Conservation (phyloP, 2,329 filamentous ascomycete genomes). For the Chrysoporthe deuterocubensis region DNA sequence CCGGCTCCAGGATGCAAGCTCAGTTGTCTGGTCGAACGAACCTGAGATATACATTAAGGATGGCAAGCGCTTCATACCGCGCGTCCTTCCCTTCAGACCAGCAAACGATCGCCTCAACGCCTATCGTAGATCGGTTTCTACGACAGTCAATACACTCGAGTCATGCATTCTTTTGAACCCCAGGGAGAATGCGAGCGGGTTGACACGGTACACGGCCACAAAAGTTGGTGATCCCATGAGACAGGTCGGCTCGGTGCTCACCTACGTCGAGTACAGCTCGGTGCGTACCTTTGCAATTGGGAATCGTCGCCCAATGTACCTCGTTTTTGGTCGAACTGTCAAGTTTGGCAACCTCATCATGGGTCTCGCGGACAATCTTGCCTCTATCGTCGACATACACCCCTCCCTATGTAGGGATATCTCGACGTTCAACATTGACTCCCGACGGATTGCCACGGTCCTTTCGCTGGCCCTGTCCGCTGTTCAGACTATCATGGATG, state of each 20-base stretch:
- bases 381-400: slow-evolving; percentile 2
- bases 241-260: slow-evolving; percentile 18
- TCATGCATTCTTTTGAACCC: slow-evolving; percentile 35
- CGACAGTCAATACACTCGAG: slow-evolving; percentile 40
- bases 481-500: background rate
- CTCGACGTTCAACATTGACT: background rate
- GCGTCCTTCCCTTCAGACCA: slow-evolving; percentile 43
- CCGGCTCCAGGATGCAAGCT: slow-evolving; percentile 18
- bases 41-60: slow-evolving; percentile 44
- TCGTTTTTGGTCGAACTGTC: slow-evolving; percentile 41
- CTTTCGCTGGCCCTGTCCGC: slow-evolving; percentile 4
- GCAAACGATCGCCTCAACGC: slow-evolving; percentile 46
- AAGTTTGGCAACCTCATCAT: slow-evolving; percentile 34
- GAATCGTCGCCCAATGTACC: slow-evolving; percentile 28
- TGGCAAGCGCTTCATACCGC: slow-evolving; percentile 41
- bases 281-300: slow-evolving; percentile 36
- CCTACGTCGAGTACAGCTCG: slow-evolving; percentile 45
- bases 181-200: slow-evolving; percentile 20
- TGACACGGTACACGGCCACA: slow-evolving; percentile 32
- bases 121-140: slow-evolving; percentile 40
- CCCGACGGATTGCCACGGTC: background rate
- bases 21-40: slow-evolving; percentile 39
- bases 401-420: background rate
- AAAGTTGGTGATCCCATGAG: background rate
- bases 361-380: slow-evolving; percentile 33